A percentile compares a stretch with the other conserved stretches of the same genome.
These are phyloP conservation scores for Pseudotsuga menziesii DNA, from an alignment of 75 land plant genomes.

Conservation along the genomic window DNA sequence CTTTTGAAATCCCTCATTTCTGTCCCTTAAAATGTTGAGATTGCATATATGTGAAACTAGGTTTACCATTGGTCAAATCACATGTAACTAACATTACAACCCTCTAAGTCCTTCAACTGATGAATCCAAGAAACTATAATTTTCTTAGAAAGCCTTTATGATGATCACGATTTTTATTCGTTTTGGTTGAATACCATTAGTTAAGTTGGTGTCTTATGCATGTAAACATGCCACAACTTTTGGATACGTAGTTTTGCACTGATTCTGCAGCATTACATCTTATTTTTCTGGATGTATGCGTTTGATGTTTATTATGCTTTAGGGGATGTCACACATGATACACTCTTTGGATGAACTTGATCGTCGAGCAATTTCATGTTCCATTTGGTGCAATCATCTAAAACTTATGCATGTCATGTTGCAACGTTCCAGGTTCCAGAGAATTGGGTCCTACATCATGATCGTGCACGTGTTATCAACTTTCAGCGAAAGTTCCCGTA, in stretches of 20 bases:
- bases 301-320: neutral
- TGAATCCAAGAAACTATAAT: neutral
- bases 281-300: neutral
- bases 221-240: neutral
- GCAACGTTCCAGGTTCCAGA: neutral
- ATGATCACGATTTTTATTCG: neutral
- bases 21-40: neutral
- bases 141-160: neutral
- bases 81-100: neutral
- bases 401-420: neutral
- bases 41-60: neutral
- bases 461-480: constrained; percentile 7
- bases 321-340: neutral
- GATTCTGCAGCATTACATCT: neutral
- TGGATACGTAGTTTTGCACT: neutral
- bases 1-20: neutral
- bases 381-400: neutral
- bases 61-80: neutral
- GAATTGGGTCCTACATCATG: neutral
- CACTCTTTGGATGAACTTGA: neutral
- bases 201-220: neutral
- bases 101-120: neutral
- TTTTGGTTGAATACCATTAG: no score
- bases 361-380: neutral
- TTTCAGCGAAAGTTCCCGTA: constrained; percentile 15